These are phyloP conservation scores for Salix viminalis DNA, from an alignment of 345 rosid genomes.

Conservation along the genomic window DNA sequence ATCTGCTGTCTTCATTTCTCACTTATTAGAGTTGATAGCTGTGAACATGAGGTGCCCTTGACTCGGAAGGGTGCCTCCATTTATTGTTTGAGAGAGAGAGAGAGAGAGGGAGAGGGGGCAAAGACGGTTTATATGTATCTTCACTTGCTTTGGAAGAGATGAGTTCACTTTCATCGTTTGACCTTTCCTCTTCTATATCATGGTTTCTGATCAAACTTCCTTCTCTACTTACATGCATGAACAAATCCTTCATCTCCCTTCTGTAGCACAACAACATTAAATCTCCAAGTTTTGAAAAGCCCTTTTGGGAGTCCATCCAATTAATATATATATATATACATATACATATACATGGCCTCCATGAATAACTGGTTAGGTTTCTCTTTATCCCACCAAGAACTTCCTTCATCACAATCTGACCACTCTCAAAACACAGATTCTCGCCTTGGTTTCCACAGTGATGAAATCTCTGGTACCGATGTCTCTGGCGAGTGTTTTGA, in stretches of 20 bases:
- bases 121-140: constrained; percentile 26
- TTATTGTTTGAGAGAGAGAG: constrained; percentile 1
- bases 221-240: constrained; percentile 26
- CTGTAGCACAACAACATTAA: neutral
- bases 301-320: neutral
- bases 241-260: neutral
- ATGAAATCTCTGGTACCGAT: constrained; percentile 17
- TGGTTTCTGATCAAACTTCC: neutral
- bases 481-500: constrained; percentile 51
- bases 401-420: constrained; percentile 12
- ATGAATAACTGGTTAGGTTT: constrained; percentile 31
- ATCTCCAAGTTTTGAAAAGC: neutral
- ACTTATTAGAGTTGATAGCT: neutral
- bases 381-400: constrained; percentile 23
- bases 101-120: neutral
- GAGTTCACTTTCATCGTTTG: constrained; percentile 17
- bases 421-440: constrained; percentile 23
- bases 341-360: constrained; percentile 3
- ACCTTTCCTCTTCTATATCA: constrained; percentile 23
- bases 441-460: constrained; percentile 15
- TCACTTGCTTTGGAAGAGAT: constrained; percentile 16
- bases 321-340: neutral
- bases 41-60: constrained; percentile 12
- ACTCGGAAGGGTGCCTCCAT: constrained; percentile 12
- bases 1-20: neutral